Evolutionary conservation across 352 stramenopile species (phyloP).

Genomic region (Globisporangium alternatum): DNA sequence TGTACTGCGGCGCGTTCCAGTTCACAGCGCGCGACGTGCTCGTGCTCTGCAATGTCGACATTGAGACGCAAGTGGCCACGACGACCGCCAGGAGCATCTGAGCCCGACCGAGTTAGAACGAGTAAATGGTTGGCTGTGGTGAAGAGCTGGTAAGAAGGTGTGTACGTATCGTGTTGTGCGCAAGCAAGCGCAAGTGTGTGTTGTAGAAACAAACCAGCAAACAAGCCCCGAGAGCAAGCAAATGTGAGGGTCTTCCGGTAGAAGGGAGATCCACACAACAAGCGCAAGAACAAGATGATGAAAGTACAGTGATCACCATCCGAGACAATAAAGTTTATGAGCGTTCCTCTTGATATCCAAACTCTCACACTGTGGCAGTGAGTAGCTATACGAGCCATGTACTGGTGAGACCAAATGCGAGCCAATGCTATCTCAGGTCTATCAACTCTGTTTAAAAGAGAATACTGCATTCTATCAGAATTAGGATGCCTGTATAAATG

Average conservation of each 20-base stretch:
- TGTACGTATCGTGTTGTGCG: neutral
- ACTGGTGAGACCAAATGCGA: no score
- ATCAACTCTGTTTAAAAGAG: no score
- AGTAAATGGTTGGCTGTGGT: neutral
- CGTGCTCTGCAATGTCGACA: slow-evolving; percentile 58
- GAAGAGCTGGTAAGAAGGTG: neutral
- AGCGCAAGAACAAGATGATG: neutral
- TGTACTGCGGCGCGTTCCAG: slow-evolving; percentile 52
- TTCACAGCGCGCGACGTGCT: slow-evolving; percentile 51
- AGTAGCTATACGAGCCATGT: no score
- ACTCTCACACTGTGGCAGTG: no score
- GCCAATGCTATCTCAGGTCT: no score
- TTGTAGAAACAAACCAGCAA: neutral
- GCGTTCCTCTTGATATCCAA: no score
- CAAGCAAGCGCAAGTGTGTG: slow-evolving; percentile 1
- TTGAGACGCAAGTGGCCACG: slow-evolving; percentile 16
- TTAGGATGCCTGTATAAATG: no score
- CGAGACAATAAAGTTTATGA: no score
- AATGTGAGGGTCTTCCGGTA: neutral
- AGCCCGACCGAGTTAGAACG: neutral
- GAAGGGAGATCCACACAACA: neutral
- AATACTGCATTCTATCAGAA: no score
- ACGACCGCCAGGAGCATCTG: neutral
- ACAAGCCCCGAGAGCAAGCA: neutral
- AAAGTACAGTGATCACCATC: no score